Evolutionary conservation across 306 rosid genomes (phyloP).

Genomic region (Corylus americana): DNA sequence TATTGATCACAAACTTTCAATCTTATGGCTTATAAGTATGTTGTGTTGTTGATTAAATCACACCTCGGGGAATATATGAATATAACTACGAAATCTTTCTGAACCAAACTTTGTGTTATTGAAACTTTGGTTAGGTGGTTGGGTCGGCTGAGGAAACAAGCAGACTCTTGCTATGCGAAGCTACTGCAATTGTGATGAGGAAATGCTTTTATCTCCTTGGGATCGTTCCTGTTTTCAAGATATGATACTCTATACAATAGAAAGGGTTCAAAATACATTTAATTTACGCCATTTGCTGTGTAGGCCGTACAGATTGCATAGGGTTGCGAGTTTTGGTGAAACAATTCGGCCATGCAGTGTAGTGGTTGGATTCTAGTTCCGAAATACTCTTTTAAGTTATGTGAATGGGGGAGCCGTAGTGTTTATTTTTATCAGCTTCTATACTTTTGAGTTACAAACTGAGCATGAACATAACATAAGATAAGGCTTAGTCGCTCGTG

Average conservation of each 20-base stretch:
- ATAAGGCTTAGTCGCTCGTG: too few species aligned
- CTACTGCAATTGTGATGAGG: constrained; percentile 86
- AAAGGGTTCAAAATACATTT: constrained; percentile 12
- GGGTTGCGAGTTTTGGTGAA: neutral
- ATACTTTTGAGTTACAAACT: too few species aligned
- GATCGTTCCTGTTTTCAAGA: constrained; percentile 83
- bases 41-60: too few species aligned
- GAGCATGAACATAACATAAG: too few species aligned
- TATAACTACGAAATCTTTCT: too few species aligned
- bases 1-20: constrained; percentile 27
- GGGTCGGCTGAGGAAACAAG: constrained; percentile 84
- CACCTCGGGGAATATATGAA: too few species aligned
- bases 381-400: neutral
- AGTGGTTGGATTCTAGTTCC: neutral
- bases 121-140: constrained; percentile 55
- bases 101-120: neutral
- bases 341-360: neutral
- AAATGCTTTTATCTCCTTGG: constrained; percentile 89
- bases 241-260: constrained; percentile 26
- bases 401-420: too few species aligned
- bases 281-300: neutral
- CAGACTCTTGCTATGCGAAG: constrained; percentile 92
- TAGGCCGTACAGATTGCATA: neutral
- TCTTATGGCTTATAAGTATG: neutral
- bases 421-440: too few species aligned